Conservation (phyloP, 371 early-diverging fungal genomes). For the Syncephalastrum monosporum region DNA sequence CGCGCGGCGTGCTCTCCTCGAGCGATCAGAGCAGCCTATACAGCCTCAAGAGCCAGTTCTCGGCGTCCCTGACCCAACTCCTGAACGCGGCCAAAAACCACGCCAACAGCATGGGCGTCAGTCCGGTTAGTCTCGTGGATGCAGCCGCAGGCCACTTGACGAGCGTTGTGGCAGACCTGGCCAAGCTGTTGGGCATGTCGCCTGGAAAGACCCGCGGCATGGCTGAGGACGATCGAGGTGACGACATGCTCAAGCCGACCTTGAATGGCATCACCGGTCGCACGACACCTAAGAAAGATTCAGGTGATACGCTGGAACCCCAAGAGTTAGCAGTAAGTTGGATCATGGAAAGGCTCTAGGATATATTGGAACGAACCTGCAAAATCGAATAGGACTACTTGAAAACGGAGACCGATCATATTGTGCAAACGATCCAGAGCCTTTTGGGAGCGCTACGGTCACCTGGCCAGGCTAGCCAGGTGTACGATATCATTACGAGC, state of each 20-base stretch:
- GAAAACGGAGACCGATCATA: constrained; percentile 82
- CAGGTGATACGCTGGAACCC: constrained; percentile 15
- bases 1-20: constrained; percentile 23
- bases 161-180: constrained; percentile 73
- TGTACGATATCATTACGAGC: constrained; percentile 64
- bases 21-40: constrained; percentile 31
- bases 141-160: constrained; percentile 77
- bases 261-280: constrained; percentile 2
- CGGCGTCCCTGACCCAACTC: constrained; percentile 62
- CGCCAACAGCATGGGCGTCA: constrained; percentile 71
- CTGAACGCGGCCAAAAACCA: constrained; percentile 79
- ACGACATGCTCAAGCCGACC: not conserved
- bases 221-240: not conserved
- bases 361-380: not conserved
- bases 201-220: not conserved
- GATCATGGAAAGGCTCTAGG: not conserved
- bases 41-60: constrained; percentile 58
- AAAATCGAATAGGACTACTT: constrained; percentile 56
- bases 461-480: constrained; percentile 63
- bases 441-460: constrained; percentile 73
- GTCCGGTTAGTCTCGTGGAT: constrained; percentile 71
- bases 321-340: constrained; percentile 27
- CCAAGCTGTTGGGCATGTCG: constrained; percentile 60
- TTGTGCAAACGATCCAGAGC: constrained; percentile 85
- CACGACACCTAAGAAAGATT: constrained; percentile 1